A percentile compares a stretch with the other conserved stretches of the same genome.
These are phyloP conservation scores for Hyphopichia pseudoburtonii DNA, from an alignment of 1,139 yeast genomes.

Conservation along the genomic window DNA sequence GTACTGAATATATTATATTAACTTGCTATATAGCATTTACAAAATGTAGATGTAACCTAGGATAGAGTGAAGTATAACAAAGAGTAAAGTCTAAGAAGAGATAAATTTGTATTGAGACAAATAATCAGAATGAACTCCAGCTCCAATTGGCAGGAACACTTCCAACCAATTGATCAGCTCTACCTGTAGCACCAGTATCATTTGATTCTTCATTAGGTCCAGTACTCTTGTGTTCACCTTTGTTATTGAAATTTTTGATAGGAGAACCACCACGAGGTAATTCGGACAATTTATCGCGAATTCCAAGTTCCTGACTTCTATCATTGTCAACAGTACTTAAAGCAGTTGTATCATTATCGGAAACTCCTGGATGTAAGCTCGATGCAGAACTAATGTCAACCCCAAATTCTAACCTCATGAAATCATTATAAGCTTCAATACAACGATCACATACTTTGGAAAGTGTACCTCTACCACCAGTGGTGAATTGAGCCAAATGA, in stretches of 20 bases:
- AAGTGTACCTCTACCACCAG: conserved; percentile 72
- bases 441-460: conserved; percentile 81
- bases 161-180: conserved; percentile 41
- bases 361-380: not conserved
- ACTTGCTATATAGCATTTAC: too few species aligned
- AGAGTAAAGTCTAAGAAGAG: not conserved
- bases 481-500: conserved; percentile 66
- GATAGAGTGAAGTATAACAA: not conserved
- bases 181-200: conserved; percentile 8
- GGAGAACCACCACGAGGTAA: conserved; percentile 3
- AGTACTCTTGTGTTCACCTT: too few species aligned
- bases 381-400: conserved; percentile 10
- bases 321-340: too few species aligned
- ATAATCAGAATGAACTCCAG: conserved; percentile 61
- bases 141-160: conserved; percentile 78
- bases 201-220: too few species aligned
- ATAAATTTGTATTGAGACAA: not conserved
- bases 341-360: not conserved
- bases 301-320: not conserved
- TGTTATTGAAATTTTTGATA: conserved; percentile 9
- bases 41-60: too few species aligned
- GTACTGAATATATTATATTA: too few species aligned
- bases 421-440: conserved; percentile 64
- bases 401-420: conserved; percentile 44
- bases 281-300: not conserved